A percentile compares a stretch with the other conserved stretches of the same genome.
phyloP scores from a whole-genome alignment of 805 yeast genomes.

The Teunomyces funiuensis region DNA sequence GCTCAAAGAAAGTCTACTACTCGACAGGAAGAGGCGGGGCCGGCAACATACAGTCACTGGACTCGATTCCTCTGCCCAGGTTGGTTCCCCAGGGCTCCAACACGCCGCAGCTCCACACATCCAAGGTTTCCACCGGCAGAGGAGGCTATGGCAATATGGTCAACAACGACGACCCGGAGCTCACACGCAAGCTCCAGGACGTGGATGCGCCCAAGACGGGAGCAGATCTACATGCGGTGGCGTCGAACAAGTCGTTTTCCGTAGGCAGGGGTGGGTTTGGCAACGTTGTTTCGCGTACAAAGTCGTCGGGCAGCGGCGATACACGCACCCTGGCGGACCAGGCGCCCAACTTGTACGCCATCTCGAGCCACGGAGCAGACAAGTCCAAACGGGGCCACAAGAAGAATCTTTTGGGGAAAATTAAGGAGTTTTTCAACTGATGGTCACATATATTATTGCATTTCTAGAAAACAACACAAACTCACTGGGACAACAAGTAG shows the following conservation, averaged over 20 bases:
- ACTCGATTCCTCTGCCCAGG: constrained; percentile 50
- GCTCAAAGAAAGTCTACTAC: constrained; percentile 34
- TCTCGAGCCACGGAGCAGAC: constrained; percentile 34
- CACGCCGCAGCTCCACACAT: constrained; percentile 57
- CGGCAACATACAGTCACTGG: constrained; percentile 55
- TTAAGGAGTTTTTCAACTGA: constrained; percentile 27
- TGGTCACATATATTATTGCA: not conserved
- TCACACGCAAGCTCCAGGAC: constrained; percentile 65
- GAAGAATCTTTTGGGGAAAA: constrained; percentile 43
- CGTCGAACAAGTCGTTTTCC: constrained; percentile 46
- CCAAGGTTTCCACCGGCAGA: constrained; percentile 67
- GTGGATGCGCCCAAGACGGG: constrained; percentile 43
- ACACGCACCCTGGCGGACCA: constrained; percentile 15
- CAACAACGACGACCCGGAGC: constrained; percentile 55
- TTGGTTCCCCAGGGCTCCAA: constrained; percentile 59
- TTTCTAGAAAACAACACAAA: not conserved
- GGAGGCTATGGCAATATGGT: constrained; percentile 82
- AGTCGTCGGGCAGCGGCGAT: constrained; percentile 21
- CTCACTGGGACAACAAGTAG: constrained; percentile 34
- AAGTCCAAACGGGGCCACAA: constrained; percentile 19
- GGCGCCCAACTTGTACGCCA: constrained; percentile 29
- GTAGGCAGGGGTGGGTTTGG: constrained; percentile 71
- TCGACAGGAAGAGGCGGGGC: constrained; percentile 84
- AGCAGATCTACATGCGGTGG: constrained; percentile 40
- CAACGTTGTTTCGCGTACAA: constrained; percentile 45